Evolutionary conservation across 306 rosid genomes (phyloP), one percentile per base, ranked within the genome.

Genomic region (Vigna trinervia): DNA sequence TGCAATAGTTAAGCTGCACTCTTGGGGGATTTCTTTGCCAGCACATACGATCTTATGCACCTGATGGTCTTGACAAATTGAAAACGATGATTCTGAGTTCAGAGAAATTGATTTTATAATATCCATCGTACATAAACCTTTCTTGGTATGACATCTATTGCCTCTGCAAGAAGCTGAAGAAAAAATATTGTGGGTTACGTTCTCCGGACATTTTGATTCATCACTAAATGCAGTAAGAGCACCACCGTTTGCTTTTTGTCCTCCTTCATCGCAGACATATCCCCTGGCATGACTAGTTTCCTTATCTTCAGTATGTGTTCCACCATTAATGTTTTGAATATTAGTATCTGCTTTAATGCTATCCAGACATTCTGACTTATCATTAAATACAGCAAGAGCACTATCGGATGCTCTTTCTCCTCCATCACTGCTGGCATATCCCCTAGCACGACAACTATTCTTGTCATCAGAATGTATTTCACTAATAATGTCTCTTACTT

Each of bases 141-240:
- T 57, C 38, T 74, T 74, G 26, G 26, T 51, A 71, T 71, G 47
- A 26, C 45, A 51, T 50, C 22, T 64, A 43, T 80, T 36, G 50
- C 70, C 81, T 80, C 68, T 59, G 39, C 83, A 69, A 13, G 72
- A 78, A 36, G 26, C 57, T 47, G 71, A 54, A 30, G 81, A 58
- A 61, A 53, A 28, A 71, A 73, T 76, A 72, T 51, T 57, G 47
- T 36, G 81, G 83, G 19, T 41, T 15, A 61, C 22, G 23, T 28
- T 77, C 34, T 70, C 80, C 38, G n/a, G 48, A 48, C 76, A 69
- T 67, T 74, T 72, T 71, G 83, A 65, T 70, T 11, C 78, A 48
- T 64, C 74, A 48, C 51, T 65, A 59, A 26, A 54, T 66, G 47
- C 86, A 56, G 60, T 28, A 51, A 52, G 71, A 32, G 57, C 48